Conservation (phyloP, 2,329 filamentous ascomycete genomes). For the Fusarium tupiense region DNA sequence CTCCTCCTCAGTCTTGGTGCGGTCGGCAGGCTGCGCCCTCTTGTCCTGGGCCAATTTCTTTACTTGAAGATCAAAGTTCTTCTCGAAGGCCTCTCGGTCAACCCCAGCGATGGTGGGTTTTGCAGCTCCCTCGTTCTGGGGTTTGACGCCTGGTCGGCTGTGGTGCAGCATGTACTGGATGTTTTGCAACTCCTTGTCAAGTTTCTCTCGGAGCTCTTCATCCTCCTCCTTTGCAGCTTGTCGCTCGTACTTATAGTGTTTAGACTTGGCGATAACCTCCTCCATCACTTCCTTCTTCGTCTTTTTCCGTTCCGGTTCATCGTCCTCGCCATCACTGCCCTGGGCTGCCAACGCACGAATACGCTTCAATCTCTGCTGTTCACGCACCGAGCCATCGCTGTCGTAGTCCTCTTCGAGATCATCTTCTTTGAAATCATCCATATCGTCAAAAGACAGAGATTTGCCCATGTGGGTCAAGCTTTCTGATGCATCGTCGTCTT, state of each 20-base stretch:
- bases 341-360: slow-evolving; percentile 58
- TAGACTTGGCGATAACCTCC: slow-evolving; percentile 97
- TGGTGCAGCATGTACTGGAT: slow-evolving; percentile 77
- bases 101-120: slow-evolving; percentile 57
- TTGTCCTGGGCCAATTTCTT: slow-evolving; percentile 86
- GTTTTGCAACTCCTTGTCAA: slow-evolving; percentile 84
- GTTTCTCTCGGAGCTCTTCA: slow-evolving; percentile 82
- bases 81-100: slow-evolving; percentile 77
- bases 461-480: slow-evolving; percentile 86
- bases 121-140: slow-evolving; percentile 38
- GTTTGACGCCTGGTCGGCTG: slow-evolving; percentile 52
- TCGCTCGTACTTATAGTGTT: slow-evolving; percentile 92
- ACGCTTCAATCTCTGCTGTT: slow-evolving; percentile 65
- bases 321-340: slow-evolving; percentile 60
- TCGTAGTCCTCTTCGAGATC: slow-evolving; percentile 72
- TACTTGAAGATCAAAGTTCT: slow-evolving; percentile 86
- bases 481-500: slow-evolving; percentile 73
- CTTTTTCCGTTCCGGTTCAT: slow-evolving; percentile 85
- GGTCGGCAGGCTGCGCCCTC: slow-evolving; percentile 83
- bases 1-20: slow-evolving; percentile 93
- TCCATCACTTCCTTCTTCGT: slow-evolving; percentile 97
- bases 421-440: slow-evolving; percentile 83
- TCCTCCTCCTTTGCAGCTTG: slow-evolving; percentile 94
- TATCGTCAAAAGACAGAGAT: slow-evolving; percentile 70
- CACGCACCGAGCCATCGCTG: slow-evolving; percentile 64